A percentile compares a stretch with the other conserved stretches of the same genome.
Evolutionary conservation across 768 basidiomycete species (phyloP).

Genomic region (Boletus rex-veris): DNA sequence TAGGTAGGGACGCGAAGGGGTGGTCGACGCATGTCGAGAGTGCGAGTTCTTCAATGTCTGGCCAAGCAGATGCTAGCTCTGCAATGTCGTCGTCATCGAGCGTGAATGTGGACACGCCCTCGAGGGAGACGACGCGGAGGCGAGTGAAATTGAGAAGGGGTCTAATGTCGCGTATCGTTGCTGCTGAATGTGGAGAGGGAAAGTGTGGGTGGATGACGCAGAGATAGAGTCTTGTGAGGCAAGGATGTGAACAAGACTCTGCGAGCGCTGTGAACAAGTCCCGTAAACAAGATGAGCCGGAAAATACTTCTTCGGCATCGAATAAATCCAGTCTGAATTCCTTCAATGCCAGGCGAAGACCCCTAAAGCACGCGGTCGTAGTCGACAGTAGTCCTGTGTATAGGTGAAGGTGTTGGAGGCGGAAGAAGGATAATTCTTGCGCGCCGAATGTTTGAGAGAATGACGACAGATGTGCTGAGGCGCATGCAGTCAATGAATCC

Average conservation of each 20-base stretch:
- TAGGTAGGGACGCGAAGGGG: conserved; percentile 17
- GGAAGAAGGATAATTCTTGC: conserved; percentile 1
- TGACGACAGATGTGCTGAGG: conserved; percentile 10
- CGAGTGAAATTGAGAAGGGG: conserved; percentile 14
- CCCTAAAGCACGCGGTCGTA: conserved; percentile 1
- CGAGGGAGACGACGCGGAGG: conserved; percentile 15
- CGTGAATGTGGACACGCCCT: conserved; percentile 12
- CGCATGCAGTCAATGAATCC: conserved; percentile 15
- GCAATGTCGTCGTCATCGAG: conserved; percentile 16
- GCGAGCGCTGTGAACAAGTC: conserved; percentile 12
- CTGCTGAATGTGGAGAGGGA: not conserved
- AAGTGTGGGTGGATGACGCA: conserved; percentile 14
- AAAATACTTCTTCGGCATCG: conserved; percentile 12
- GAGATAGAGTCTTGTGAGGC: conserved; percentile 12
- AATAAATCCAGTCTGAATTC: conserved; percentile 24
- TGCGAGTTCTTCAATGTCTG: conserved; percentile 17
- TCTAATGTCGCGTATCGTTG: conserved; percentile 9
- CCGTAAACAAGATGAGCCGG: conserved; percentile 1
- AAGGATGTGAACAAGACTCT: conserved; percentile 9
- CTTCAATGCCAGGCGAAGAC: conserved; percentile 9
- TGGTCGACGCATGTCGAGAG: conserved; percentile 18
- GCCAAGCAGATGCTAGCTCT: conserved; percentile 19
- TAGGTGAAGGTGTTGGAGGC: conserved; percentile 18
- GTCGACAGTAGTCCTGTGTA: conserved; percentile 16
- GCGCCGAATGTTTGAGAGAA: not conserved